These are phyloP conservation scores for Powellomyces hirtus DNA, from an alignment of 192 early-diverging fungal genomes.

Conservation along the genomic window DNA sequence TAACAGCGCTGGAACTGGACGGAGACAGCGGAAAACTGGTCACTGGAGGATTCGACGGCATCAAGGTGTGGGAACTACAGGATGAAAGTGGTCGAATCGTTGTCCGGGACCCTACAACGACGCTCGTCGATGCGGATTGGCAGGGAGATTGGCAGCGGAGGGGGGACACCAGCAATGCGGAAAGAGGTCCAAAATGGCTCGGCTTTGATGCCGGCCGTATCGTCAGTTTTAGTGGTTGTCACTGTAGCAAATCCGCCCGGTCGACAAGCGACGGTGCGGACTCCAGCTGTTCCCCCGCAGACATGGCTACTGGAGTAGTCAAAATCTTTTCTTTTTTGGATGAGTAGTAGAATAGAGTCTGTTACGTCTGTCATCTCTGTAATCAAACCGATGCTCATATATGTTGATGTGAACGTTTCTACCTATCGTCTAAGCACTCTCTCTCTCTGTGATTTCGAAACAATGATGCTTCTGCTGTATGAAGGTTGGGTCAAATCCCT, in stretches of 20 bases:
- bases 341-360: constrained; percentile 3
- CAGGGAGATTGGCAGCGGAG: not conserved
- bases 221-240: constrained; percentile 1
- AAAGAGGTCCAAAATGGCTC: not conserved
- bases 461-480: too few species aligned
- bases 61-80: constrained; percentile 47
- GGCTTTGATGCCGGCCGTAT: constrained; percentile 26
- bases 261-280: not conserved
- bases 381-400: too few species aligned
- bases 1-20: constrained; percentile 49
- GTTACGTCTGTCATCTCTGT: too few species aligned
- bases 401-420: too few species aligned
- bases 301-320: not conserved
- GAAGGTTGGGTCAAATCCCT: too few species aligned
- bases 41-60: constrained; percentile 44
- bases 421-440: too few species aligned
- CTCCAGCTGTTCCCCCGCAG: not conserved
- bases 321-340: constrained; percentile 26
- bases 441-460: too few species aligned
- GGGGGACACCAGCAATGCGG: not conserved
- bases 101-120: not conserved
- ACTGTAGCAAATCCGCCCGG: not conserved
- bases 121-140: not conserved
- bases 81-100: not conserved
- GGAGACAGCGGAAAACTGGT: constrained; percentile 26